Evolutionary conservation across 306 rosid species (phyloP), one percentile per base, ranked within the genome.

Genomic region (Hylodesmum podocarpum): DNA sequence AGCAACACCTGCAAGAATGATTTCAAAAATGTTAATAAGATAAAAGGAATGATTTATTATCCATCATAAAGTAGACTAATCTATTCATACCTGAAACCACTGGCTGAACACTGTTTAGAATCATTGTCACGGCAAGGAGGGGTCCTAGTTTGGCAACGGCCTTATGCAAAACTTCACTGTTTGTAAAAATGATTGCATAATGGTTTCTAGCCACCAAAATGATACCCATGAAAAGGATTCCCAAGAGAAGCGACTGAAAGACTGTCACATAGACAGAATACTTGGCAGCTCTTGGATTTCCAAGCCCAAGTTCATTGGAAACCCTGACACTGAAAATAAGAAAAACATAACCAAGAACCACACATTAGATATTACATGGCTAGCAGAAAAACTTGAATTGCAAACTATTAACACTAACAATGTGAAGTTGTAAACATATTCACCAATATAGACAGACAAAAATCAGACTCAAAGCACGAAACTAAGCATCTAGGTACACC

Each of bases 71-170:
- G 72, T 21, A 70, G 57, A 75, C 59, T 7, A 46, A 8, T 8
- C 34, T 37, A 14, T 37, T 33, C 37, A 22, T 78, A 88, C 97
- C 99, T 25, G 97, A 92, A 81, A 92, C 87, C 53, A 92, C 99
- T 0, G 97, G 97, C 34, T 92, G 97, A 76, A 92, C 91, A 61
- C 97, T 90, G 72, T 92, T 92, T 16, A 95, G 90, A 84, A 95
- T 31, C 91, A 95, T 87, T 7, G 96, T 90, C 40, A 88, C 61
- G 3, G 92, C 90, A n/a, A 95, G 97, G 63, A 92, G 89, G 40
- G 24, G 43, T 69, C 92, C 97, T 13, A 95, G 85, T 11, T 72
- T 43, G 31, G 97, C 11, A 15, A 88, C 96, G 1, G 96, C 89
- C 15, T 6, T 37, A 65, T 80, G 88, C 87, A 95, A 73, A 61